Conservation (phyloP, 2,329 filamentous ascomycete species). For the Tolypocladium paradoxum region DNA sequence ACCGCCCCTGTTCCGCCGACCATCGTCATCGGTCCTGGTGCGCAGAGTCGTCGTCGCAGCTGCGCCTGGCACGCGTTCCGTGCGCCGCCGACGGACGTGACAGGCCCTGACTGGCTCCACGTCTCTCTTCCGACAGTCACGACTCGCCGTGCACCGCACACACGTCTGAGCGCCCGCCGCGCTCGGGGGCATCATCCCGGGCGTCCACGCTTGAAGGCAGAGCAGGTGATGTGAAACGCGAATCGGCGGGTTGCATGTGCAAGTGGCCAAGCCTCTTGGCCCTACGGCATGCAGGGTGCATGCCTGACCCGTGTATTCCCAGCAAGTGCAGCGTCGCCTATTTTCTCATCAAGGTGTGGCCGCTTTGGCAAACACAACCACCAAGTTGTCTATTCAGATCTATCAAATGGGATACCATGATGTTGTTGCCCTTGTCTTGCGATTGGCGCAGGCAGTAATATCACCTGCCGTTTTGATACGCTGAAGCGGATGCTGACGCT, state of each 20-base stretch:
- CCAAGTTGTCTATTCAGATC: not conserved
- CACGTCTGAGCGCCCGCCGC: not conserved
- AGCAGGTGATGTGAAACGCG: not conserved
- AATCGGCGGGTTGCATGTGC: not conserved
- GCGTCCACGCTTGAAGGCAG: not conserved
- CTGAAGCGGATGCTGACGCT: not conserved
- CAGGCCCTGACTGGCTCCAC: not conserved
- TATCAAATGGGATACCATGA: not conserved
- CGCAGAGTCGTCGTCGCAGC: not conserved
- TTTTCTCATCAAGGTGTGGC: not conserved
- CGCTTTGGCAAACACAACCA: not conserved
- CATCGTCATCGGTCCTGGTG: not conserved
- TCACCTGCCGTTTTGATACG: not conserved
- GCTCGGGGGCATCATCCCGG: not conserved
- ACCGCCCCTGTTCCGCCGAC: too few species aligned
- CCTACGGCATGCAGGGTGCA: not conserved
- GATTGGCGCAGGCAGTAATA: not conserved
- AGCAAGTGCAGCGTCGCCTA: not conserved
- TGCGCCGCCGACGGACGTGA: not conserved
- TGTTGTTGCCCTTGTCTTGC: not conserved
- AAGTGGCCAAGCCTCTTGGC: not conserved
- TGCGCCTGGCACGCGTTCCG: not conserved
- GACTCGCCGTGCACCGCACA: not conserved
- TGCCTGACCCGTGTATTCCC: not conserved
- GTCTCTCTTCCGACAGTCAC: not conserved